Conservation (phyloP, 140 eudicot genomes). For the Anethum foeniculum region DNA sequence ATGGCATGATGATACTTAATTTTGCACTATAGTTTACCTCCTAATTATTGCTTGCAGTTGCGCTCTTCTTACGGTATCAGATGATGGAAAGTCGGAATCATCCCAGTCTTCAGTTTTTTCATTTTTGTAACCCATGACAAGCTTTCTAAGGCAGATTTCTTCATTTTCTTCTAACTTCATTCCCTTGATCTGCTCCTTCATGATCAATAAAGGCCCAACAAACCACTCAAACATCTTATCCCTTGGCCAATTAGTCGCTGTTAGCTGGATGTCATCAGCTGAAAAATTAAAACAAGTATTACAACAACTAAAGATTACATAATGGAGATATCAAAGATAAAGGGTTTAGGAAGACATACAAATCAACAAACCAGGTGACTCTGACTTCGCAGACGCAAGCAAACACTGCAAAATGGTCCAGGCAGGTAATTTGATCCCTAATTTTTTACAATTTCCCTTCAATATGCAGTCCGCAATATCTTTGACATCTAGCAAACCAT, state of each 20-base stretch:
- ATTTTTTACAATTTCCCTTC: slow-evolving; percentile 70
- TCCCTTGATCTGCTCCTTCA: slow-evolving; percentile 84
- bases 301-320: background rate
- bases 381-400: slow-evolving; percentile 75
- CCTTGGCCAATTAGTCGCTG: slow-evolving; percentile 51
- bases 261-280: slow-evolving; percentile 73
- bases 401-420: slow-evolving; percentile 83
- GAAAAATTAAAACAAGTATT: background rate
- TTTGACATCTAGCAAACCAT: slow-evolving; percentile 58
- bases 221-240: slow-evolving; percentile 85
- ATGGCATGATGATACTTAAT: background rate
- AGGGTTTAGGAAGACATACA: slow-evolving; percentile 34
- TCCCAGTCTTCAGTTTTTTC: slow-evolving; percentile 81
- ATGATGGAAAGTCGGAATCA: slow-evolving; percentile 55
- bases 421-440: slow-evolving; percentile 63
- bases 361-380: slow-evolving; percentile 61
- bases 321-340: background rate
- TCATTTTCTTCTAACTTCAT: slow-evolving; percentile 49
- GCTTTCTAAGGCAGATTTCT: slow-evolving; percentile 51
- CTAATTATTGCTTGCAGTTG: slow-evolving; percentile 78
- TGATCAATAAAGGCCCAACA: slow-evolving; percentile 67
- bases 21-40: slow-evolving; percentile 34
- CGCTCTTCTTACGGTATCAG: slow-evolving; percentile 69
- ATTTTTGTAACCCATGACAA: slow-evolving; percentile 54
- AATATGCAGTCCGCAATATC: slow-evolving; percentile 72